Base-by-base conservation (phyloP, 208 protist genomes). In the Trypanosomatidae sp. region DNA sequence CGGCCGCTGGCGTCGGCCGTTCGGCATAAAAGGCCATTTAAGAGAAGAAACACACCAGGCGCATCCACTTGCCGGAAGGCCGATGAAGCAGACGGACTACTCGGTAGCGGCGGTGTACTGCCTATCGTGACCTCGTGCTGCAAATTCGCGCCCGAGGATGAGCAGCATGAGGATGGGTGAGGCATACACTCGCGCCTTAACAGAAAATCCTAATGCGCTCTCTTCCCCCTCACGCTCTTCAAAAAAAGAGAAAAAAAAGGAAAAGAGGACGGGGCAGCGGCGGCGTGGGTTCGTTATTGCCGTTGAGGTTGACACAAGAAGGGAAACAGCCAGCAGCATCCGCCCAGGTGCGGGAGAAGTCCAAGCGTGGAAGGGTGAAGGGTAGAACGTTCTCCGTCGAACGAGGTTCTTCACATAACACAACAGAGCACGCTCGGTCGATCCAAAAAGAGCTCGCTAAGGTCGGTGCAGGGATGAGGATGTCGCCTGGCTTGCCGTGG, bases 21-120 rank as follows among this genome's bases (percentile, higher is more conserved):
- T 5, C 78, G 66, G 75, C 92, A 97, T 6, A 94, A 75, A 64
- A 92, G 73, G 41, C 81, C 76, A 68, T 97, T 97, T 36, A 97
- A 62, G 30, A 84, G 78, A 17, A 97, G 65, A 71, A 91, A 93
- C 5, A 80, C 56, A 47, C 80, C 83, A 8, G 33, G 36, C 28
- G 56, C 66, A 39, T 59, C 15, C 7, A 30, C 47, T 13, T 59
- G 2, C 39, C n/a, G 36, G 60, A 4, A 12, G 13, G 60, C 44
- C 22, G 5, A 44, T 13, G 8, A 46, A 46, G 60, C 60, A 44
- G 39, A 47, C 8, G 19, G 3, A 44, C 39, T 10, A 30, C 36
- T 65, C 33, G 33, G 39, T 25, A 47, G 9, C 60, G 3, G 19
- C 13, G 60, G 9, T 46, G 22, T 19, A 65, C 12, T 13, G 17